Evolutionary conservation across 148 eudicot genomes (phyloP).

Genomic region (Heliamphora exappendiculata): DNA sequence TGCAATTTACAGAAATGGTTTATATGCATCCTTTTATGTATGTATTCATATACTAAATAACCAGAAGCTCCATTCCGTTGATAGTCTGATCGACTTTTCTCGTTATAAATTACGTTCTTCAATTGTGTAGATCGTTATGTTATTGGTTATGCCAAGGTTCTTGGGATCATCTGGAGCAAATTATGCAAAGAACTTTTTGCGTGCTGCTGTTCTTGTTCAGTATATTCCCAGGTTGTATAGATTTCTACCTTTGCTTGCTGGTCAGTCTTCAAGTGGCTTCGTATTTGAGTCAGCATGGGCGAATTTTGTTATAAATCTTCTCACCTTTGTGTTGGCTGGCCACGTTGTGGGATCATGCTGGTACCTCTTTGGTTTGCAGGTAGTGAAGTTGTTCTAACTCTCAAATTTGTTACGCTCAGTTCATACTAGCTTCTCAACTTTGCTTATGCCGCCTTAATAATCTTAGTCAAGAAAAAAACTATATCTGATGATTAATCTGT

Average conservation of each 20-base stretch:
- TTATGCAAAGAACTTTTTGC: slow-evolving; percentile 59
- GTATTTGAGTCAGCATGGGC: slow-evolving; percentile 79
- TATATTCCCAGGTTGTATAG: slow-evolving; percentile 63
- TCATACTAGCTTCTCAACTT: neutral
- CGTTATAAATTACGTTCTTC: neutral
- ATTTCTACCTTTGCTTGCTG: slow-evolving; percentile 56
- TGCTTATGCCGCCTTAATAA: neutral
- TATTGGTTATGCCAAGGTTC: slow-evolving; percentile 36
- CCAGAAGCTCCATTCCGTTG: neutral
- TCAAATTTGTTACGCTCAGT: neutral
- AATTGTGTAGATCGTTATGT: slow-evolving; percentile 51
- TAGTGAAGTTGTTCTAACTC: slow-evolving; percentile 18
- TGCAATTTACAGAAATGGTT: neutral
- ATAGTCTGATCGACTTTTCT: neutral
- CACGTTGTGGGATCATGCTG: slow-evolving; percentile 81
- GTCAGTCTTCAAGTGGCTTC: slow-evolving; percentile 59
- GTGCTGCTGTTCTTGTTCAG: slow-evolving; percentile 63
- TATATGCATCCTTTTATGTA: too few relatives aligned
- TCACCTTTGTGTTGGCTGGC: slow-evolving; percentile 61
- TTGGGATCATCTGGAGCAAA: slow-evolving; percentile 50
- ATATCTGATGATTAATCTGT: neutral
- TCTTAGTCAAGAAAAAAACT: neutral
- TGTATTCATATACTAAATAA: neutral
- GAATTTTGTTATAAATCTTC: slow-evolving; percentile 72
- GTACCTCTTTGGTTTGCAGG: slow-evolving; percentile 87